Base-by-base conservation (phyloP, 495 filamentous ascomycete species). In the Oleoguttula mirabilis region DNA sequence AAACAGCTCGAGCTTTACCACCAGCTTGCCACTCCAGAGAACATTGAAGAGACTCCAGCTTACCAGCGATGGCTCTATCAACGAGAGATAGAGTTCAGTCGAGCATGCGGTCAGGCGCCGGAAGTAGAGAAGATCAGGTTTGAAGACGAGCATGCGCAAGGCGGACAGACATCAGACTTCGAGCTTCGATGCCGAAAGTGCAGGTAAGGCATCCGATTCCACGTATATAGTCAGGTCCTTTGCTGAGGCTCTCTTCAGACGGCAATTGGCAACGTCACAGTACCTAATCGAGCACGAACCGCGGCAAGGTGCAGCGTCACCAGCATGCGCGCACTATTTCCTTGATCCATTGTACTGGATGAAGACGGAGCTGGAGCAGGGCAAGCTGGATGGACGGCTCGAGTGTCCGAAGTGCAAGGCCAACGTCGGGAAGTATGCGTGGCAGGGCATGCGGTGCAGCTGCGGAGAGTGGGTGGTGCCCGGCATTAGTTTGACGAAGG, bases 311-410 rank as follows among this genome's bases (percentile, higher is more conserved):
- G 10, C 28, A 15, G 20, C 11, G 4, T 2, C 15, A 24, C 2
- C 14, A 31, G 36, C 21, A 20, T 98, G 88, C 53, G 76, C 80
- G 4, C 90, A 96, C 56, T 70, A 85, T 47, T 95, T 94, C 60
- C 58, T 96, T 39, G 84, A 94, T 41, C 84, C 87, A 2, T 69
- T 96, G 15, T 82, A 79, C 15, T 96, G 88, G 92, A 96, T 96
- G 90, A 74, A 80, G 2, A 68, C 78, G 0, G 78, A 76, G 49
- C 72, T 96, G 11, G 79, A 82, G 35, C 72, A 77, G 41, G 82
- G 82, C 20, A 75, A 77, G 30, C 65, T 95, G 14, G 79, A 84
- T 10, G 88, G 88, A 7, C 77, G 86, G 21, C 60, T 98, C 30
- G 78, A 78, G 30, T 95, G 88, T 56, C 85, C 88, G 0, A 82